A percentile compares a stretch with the other conserved stretches of the same genome.
phyloP scores from a whole-genome alignment of 2,329 filamentous ascomycete genomes.

The Plenodomus tracheiphilus region DNA sequence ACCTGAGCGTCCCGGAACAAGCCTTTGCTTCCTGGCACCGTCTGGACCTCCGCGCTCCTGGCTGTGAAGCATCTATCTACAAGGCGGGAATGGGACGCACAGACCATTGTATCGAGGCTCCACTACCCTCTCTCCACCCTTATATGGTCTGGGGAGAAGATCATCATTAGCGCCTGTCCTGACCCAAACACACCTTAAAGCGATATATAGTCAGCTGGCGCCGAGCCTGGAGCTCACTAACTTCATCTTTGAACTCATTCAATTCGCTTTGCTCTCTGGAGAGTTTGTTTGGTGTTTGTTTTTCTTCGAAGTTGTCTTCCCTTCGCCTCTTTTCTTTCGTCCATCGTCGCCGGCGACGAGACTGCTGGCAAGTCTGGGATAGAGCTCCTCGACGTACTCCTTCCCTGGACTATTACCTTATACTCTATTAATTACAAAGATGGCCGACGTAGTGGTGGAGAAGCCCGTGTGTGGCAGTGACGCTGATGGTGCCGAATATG shows the following conservation, averaged over 20 bases:
- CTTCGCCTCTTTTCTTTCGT: slow-evolving; percentile 22
- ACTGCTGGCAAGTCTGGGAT: slow-evolving; percentile 33
- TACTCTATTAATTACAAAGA: slow-evolving; percentile 16
- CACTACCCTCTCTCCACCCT: slow-evolving; percentile 22
- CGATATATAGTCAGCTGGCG: slow-evolving; percentile 31
- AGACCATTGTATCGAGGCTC: slow-evolving; percentile 32
- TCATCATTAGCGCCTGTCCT: slow-evolving; percentile 34
- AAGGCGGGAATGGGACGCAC: slow-evolving; percentile 32
- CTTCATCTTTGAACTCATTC: slow-evolving; percentile 22
- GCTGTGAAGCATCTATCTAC: slow-evolving; percentile 32
- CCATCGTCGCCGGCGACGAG: slow-evolving; percentile 41
- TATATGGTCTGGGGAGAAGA: slow-evolving; percentile 29
- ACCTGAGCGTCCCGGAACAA: slow-evolving; percentile 19
- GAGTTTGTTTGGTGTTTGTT: slow-evolving; percentile 30
- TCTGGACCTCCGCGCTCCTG: slow-evolving; percentile 37
- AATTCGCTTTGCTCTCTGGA: slow-evolving; percentile 38
- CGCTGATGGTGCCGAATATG: slow-evolving; percentile 32
- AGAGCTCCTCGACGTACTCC: slow-evolving; percentile 11
- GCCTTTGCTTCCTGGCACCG: slow-evolving; percentile 29
- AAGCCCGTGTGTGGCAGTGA: slow-evolving; percentile 42
- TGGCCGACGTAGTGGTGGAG: slow-evolving; percentile 25
- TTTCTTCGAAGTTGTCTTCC: slow-evolving; percentile 21
- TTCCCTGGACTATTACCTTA: slow-evolving; percentile 15
- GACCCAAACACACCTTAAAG: slow-evolving; percentile 29
- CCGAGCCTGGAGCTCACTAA: slow-evolving; percentile 31